phyloP scores from a whole-genome alignment of 2,329 filamentous ascomycete genomes.

The Xylaria sp. region DNA sequence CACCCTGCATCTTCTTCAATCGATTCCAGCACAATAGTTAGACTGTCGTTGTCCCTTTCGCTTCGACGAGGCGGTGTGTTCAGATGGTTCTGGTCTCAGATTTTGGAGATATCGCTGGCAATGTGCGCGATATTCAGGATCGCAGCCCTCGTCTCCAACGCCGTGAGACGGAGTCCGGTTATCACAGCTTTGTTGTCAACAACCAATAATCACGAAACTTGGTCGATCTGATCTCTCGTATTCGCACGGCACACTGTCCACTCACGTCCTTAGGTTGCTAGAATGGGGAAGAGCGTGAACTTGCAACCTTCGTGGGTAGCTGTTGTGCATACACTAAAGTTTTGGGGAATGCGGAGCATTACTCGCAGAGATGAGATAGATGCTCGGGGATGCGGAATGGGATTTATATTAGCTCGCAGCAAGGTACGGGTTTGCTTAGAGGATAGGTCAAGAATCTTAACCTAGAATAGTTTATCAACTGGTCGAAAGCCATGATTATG shows the following conservation, averaged over 20 bases:
- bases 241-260: constrained; percentile 9
- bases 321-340: background rate
- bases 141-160: constrained; percentile 11
- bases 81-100: background rate
- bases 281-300: constrained; percentile 20
- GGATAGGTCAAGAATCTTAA: background rate
- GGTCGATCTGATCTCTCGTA: background rate
- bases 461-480: background rate
- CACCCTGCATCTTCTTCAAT: constrained; percentile 41
- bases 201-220: background rate
- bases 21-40: constrained; percentile 11
- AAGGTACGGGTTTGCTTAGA: background rate
- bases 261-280: constrained; percentile 9
- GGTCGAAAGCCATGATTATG: background rate
- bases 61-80: constrained; percentile 29
- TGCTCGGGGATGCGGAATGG: background rate
- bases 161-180: constrained; percentile 6
- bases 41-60: background rate
- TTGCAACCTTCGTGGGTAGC: constrained; percentile 20
- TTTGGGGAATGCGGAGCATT: constrained; percentile 22
- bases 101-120: constrained; percentile 11
- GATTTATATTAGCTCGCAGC: background rate
- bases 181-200: background rate
- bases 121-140: constrained; percentile 30
- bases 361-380: background rate